Conservation (phyloP, 2,329 filamentous ascomycete species). For the Hymenoscyphus infarciens region DNA sequence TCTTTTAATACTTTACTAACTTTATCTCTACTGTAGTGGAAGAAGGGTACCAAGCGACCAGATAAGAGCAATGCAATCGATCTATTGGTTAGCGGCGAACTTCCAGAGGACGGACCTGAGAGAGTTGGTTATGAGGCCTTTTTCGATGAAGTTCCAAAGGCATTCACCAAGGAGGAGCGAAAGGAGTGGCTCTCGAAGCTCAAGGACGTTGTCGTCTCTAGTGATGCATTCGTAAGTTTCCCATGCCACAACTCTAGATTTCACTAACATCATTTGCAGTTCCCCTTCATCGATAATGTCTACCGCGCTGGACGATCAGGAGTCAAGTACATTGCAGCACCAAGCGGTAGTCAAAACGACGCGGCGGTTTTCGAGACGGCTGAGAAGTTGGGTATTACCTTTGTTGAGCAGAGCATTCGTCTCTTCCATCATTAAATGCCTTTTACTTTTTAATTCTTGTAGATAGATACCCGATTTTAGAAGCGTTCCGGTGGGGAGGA, state of each 20-base stretch:
- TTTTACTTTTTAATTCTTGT: not conserved
- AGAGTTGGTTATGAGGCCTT: constrained; percentile 80
- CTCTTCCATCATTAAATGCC: constrained; percentile 82
- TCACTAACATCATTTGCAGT: constrained; percentile 47
- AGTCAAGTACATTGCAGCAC: constrained; percentile 93
- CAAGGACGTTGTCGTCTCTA: constrained; percentile 78
- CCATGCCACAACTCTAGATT: not conserved
- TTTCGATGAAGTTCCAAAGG: constrained; percentile 82
- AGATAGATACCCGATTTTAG: constrained; percentile 1
- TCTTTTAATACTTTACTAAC: not conserved
- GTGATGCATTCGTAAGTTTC: constrained; percentile 84
- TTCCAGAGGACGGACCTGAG: constrained; percentile 80
- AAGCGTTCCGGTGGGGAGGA: not conserved
- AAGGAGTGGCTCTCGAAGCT: constrained; percentile 82
- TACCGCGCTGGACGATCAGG: constrained; percentile 87
- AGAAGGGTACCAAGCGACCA: constrained; percentile 92
- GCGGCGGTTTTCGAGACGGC: constrained; percentile 79
- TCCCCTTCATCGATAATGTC: constrained; percentile 98
- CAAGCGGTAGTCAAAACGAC: constrained; percentile 86
- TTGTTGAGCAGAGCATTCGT: constrained; percentile 90
- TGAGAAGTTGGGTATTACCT: constrained; percentile 86
- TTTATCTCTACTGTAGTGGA: constrained; percentile 55
- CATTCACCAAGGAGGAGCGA: constrained; percentile 82
- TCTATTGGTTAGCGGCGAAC: constrained; percentile 84
- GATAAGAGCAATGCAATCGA: constrained; percentile 99